Base-by-base conservation (phyloP, 345 rosid genomes). In the Rhodomyrtus tomentosa region DNA sequence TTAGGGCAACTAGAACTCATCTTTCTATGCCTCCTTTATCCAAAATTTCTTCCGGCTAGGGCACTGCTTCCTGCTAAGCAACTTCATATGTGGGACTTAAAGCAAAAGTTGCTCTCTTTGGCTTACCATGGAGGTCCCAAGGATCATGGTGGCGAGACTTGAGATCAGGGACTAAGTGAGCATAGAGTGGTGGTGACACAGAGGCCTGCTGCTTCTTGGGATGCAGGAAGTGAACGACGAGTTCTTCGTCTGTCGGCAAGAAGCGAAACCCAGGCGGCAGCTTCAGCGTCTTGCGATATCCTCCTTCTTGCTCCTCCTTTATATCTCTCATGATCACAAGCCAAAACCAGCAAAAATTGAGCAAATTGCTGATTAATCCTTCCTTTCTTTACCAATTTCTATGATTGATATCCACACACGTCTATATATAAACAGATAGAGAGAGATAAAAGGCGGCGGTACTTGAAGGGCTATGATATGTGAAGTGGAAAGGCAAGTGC, bases 231-330 rank as follows among this genome's bases (percentile, higher is more conserved):
- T 91, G 89, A 84, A 90, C 88, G 49, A 91, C 82, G 3, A 90
- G 92, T n/a, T 91, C 93, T 81, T 91, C 91, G 59, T 91, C 93
- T 4, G 90, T 90, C 2, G 93, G 93, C 55, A 82, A 51, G 84
- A 91, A 91, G 24, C 59, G 48, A 74, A 91, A 91, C 21, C 92
- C 93, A 1, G 93, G 93, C 16, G 92, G 93, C n/a, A 91, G 91
- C 22, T 84, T 88, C 73, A 87, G 22, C 73, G 52, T 25, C 52
- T 76, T 82, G 82, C 89, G 48, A 79, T 81, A 85, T 84, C 86
- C 32, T 58, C 36, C 45, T 68, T 32, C 74, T 81, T 22, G 51
- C 62, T 55, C 29, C n/a, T 40, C 84, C 0, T 42, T 68, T 36
- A 45, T 48, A 55, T 54, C 49, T 38, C 50, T 54, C 48, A 54